phyloP scores from a whole-genome alignment of 2,329 filamentous ascomycete species.

The Fusarium drepaniforme region DNA sequence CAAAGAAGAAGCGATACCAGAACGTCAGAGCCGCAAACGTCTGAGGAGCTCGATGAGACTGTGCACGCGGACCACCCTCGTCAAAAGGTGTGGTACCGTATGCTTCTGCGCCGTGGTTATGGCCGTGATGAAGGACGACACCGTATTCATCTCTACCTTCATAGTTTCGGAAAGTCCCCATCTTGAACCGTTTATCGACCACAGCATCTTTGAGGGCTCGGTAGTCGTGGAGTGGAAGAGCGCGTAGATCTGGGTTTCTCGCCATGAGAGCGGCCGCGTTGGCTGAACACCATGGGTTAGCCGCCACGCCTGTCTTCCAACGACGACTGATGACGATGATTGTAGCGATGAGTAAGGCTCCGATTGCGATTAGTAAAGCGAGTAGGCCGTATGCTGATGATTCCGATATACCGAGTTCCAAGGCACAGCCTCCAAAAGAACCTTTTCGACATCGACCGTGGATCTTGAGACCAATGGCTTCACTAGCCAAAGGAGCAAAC shows the following conservation, averaged over 20 bases:
- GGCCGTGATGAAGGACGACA: constrained; percentile 18
- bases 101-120: neutral
- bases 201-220: constrained; percentile 23
- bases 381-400: constrained; percentile 27
- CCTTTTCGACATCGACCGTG: constrained; percentile 32
- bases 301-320: constrained; percentile 37
- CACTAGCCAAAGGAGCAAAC: constrained; percentile 33
- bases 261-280: constrained; percentile 36
- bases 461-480: constrained; percentile 40
- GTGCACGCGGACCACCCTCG: constrained; percentile 1
- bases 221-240: constrained; percentile 26
- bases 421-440: constrained; percentile 33
- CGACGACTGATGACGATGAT: constrained; percentile 32
- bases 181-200: constrained; percentile 25
- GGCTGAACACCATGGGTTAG: constrained; percentile 37
- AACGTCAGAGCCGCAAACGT: constrained; percentile 53
- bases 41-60: constrained; percentile 22
- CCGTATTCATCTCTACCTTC: constrained; percentile 34
- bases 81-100: constrained; percentile 25
- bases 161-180: constrained; percentile 26
- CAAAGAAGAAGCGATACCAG: constrained; percentile 50
- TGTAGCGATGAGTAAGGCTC: constrained; percentile 10
- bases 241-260: constrained; percentile 31
- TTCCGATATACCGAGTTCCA: constrained; percentile 34
- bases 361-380: constrained; percentile 18